Base-by-base conservation (phyloP, 2,329 filamentous ascomycete genomes). In the Fusarium tupiense region DNA sequence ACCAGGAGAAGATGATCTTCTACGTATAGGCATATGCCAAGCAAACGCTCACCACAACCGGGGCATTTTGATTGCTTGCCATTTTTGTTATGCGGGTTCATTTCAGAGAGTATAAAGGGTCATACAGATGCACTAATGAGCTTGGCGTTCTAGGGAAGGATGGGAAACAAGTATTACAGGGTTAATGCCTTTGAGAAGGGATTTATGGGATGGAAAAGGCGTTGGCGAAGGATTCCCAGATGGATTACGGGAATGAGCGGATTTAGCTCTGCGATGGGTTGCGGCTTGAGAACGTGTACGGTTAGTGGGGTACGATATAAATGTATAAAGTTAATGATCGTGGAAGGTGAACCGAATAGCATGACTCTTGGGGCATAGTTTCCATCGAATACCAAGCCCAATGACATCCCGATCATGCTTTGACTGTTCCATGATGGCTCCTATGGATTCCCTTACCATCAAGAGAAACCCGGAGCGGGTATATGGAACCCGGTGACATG, bases 1-100 rank as follows among this genome's bases (percentile, higher is more conserved):
- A 77, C 78, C n/a, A 77, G 83, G 61, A 77, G 81, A 70, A 76
- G 82, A 64, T 83, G 77, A 80, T 63, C 50, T 57, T 60, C 26
- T 44, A 60, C 41, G 26, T 35, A 62, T 38, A 50, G 33, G 49
- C 53, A 40, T 35, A 54, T n/a, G 52, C 41, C 38, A 41, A 57
- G 57, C 31, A 50, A 53, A 60, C 40, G n/a, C 73, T 75, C 69
- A 75, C 38, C 63, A 70, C 43, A 59, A 57, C 52, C 47, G 57
- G 52, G 29, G 33, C 35, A 52, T 68, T 70, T 69, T 52, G 29
- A 47, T 41, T 68, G 58, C 60, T 71, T 67, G 43, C 29, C 31
- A 24, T 59, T 61, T 67, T 53, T 46, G 31, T 61, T 57, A 50
- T 61, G 29, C 41, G 61, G 46, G 41, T 52, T 69, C 57, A 67